Percentiles rank a stretch among this genome's conserved stretches.
Evolutionary conservation across 768 basidiomycete genomes (phyloP).

Genomic region (Thelephora aurantiotincta): DNA sequence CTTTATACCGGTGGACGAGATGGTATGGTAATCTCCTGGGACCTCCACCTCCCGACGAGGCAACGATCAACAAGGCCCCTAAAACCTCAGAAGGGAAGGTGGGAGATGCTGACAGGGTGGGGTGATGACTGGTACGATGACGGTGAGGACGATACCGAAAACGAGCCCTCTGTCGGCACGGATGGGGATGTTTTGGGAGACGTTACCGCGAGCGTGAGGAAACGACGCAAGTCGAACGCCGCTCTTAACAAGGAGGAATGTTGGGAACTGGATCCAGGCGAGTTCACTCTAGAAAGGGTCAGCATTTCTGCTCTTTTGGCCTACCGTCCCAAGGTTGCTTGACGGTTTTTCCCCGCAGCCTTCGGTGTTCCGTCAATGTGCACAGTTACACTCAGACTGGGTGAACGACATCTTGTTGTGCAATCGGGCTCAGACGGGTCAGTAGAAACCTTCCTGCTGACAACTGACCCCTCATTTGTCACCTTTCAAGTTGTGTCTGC

Average conservation of each 20-base stretch:
- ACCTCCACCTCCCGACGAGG: constrained; percentile 56
- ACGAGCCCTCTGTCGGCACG: constrained; percentile 19
- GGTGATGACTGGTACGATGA: constrained; percentile 54
- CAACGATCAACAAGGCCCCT: constrained; percentile 16
- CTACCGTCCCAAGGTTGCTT: neutral
- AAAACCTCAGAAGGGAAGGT: constrained; percentile 24
- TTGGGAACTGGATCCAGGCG: constrained; percentile 66
- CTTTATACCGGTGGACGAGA: constrained; percentile 85
- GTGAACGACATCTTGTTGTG: constrained; percentile 88
- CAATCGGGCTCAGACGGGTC: constrained; percentile 82
- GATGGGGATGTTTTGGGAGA: constrained; percentile 74
- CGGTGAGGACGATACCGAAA: constrained; percentile 18
- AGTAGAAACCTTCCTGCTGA: constrained; percentile 11
- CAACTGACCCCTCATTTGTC: neutral
- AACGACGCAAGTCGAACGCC: constrained; percentile 16
- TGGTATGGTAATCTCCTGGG: constrained; percentile 81
- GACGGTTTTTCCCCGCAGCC: constrained; percentile 20
- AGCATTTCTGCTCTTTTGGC: constrained; percentile 11
- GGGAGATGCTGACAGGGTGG: constrained; percentile 84
- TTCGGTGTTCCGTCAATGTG: constrained; percentile 71
- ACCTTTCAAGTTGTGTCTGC: constrained; percentile 61
- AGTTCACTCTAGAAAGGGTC: constrained; percentile 35
- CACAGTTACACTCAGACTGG: constrained; percentile 90
- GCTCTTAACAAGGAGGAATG: constrained; percentile 45
- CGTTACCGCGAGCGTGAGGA: constrained; percentile 28